Evolutionary conservation across 192 early-diverging fungal species (phyloP), one percentile per base, ranked within the genome.

Genomic region (Chytriomyces confervae): DNA sequence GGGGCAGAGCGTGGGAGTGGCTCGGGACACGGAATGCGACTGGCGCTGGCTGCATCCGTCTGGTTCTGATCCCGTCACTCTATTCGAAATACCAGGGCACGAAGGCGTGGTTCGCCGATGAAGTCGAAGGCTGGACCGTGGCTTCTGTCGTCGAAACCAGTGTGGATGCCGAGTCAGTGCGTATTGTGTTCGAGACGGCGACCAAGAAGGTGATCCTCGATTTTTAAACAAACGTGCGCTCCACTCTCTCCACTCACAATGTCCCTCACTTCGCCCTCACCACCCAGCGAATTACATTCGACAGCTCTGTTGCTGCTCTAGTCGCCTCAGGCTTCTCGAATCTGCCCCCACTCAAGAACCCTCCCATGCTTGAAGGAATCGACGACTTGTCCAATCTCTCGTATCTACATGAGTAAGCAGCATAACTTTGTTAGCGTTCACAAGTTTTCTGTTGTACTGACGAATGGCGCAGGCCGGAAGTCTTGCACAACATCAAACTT

Each of bases 361-460:
- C 96, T 27, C 78, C 78, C 50, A 79, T 79, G 78, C 65, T 79
- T n/a, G 78, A 79, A 47, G 78, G 78, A 57, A 93, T 91, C 65
- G 95, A 98, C 80, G 95, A 98, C 79, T 83, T 98, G 84, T 94
- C 95, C 23, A 94, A 89, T 78, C 88, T 98, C 13, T 94, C 92
- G 68, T 94, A 98, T 81, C 89, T 99, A 48, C 95, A 99, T 88
- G 96, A 98, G 87, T 94, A 94, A 29, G 92, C 91, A 29, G n/a
- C 68, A 1, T 68, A 4, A 66, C 3, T n/a, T 72, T 36, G 20
- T 61, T 61, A 61, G 13, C n/a, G 18, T 9, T 44, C 47, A 46
- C 62, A 60, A 73, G 16, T 20, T 65, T 47, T 66, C 1, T 49
- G 50, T 3, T 68, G 7, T 36, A 5, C 61, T 81, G 8, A 50